Conservation (phyloP, 148 eudicot species). For the Rhododendron vialii region DNA sequence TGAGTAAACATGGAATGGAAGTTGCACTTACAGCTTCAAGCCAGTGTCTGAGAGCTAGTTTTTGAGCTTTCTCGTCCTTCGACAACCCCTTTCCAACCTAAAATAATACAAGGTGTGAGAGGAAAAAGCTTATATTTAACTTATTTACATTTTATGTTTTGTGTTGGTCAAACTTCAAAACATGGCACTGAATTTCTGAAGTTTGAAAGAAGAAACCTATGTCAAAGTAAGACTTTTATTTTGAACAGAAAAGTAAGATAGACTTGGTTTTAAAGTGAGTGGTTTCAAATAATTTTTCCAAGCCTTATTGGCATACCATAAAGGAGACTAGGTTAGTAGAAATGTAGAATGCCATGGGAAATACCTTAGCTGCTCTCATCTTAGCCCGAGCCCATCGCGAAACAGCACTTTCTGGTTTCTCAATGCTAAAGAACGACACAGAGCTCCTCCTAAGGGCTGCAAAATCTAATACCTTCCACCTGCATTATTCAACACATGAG, state of each 20-base stretch:
- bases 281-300: neutral
- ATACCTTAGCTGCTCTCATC: slow-evolving; percentile 27
- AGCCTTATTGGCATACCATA: neutral
- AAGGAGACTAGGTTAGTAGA: neutral
- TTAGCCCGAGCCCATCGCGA: slow-evolving; percentile 31
- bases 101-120: neutral
- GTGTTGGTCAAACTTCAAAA: slow-evolving; percentile 9
- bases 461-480: slow-evolving; percentile 30
- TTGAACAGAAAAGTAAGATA: neutral
- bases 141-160: neutral
- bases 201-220: neutral
- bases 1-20: neutral
- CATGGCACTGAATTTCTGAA: neutral
- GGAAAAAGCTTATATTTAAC: neutral
- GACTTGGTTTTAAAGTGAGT: neutral
- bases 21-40: slow-evolving; percentile 32
- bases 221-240: neutral
- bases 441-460: slow-evolving; percentile 18
- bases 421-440: slow-evolving; percentile 17
- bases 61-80: slow-evolving; percentile 30
- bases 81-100: slow-evolving; percentile 35
- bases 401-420: slow-evolving; percentile 20
- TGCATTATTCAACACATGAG: neutral
- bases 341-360: neutral
- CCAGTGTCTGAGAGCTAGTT: slow-evolving; percentile 26